Evolutionary conservation across 805 yeast species (phyloP).

Genomic region (Naumovozyma castellii): DNA sequence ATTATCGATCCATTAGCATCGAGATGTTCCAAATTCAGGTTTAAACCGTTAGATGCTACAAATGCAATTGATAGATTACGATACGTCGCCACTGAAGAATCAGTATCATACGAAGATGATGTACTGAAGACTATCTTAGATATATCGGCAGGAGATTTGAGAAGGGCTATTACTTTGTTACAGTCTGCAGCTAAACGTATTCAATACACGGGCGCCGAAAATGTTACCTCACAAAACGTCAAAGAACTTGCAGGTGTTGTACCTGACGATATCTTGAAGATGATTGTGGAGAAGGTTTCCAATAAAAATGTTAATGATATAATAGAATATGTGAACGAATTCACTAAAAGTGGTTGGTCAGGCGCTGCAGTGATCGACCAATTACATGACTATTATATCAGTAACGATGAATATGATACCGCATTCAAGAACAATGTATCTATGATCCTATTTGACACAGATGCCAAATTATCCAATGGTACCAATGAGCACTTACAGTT

Average conservation of each 20-base stretch:
- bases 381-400: constrained; percentile 56
- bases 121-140: constrained; percentile 54
- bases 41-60: constrained; percentile 61
- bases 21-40: constrained; percentile 91
- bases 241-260: constrained; percentile 74
- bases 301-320: constrained; percentile 29
- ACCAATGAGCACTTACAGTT: constrained; percentile 82
- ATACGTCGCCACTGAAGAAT: constrained; percentile 45
- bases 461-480: constrained; percentile 68
- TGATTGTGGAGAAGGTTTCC: constrained; percentile 34
- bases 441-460: constrained; percentile 59
- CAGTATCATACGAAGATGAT: constrained; percentile 35
- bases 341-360: constrained; percentile 66
- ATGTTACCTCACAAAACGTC: constrained; percentile 39
- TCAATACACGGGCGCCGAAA: constrained; percentile 29
- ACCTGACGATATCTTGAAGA: constrained; percentile 38
- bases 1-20: constrained; percentile 95
- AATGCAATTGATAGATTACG: constrained; percentile 63
- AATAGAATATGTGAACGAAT: constrained; percentile 38
- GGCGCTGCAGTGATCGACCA: constrained; percentile 64
- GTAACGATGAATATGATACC: constrained; percentile 42
- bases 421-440: constrained; percentile 58
- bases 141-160: constrained; percentile 82
- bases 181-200: constrained; percentile 69
- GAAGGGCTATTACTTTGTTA: constrained; percentile 83